Evolutionary conservation across 495 filamentous ascomycete species (phyloP).

Genomic region (Trichoderma erinaceum): DNA sequence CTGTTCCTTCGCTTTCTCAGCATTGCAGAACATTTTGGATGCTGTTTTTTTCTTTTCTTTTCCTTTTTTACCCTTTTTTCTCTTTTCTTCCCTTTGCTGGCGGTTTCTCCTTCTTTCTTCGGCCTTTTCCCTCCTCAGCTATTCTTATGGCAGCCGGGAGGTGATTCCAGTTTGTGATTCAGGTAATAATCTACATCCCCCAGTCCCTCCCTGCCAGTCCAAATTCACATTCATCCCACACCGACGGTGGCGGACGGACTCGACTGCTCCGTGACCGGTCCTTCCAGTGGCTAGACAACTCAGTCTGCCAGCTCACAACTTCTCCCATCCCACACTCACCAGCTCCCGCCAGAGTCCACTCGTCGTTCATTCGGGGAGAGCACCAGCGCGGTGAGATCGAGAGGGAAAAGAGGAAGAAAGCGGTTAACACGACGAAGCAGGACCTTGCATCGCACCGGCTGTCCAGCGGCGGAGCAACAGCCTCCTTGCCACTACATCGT

Average conservation of each 20-base stretch:
- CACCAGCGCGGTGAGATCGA: not conserved
- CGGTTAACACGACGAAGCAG: conserved; percentile 8
- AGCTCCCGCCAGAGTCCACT: conserved; percentile 3
- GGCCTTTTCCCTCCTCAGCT: not conserved
- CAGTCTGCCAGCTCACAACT: conserved; percentile 10
- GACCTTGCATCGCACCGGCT: conserved; percentile 3
- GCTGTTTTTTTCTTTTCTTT: conserved; percentile 11
- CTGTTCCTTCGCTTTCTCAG: conserved; percentile 1
- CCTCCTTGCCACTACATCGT: not conserved
- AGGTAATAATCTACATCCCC: conserved; percentile 1
- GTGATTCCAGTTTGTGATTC: conserved; percentile 5
- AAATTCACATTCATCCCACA: not conserved
- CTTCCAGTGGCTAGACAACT: not conserved
- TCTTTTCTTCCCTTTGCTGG: not conserved
- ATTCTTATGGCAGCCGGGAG: not conserved
- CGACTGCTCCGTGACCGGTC: not conserved
- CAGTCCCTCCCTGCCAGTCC: not conserved
- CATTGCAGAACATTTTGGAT: not conserved
- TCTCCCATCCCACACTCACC: not conserved
- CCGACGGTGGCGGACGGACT: conserved; percentile 2
- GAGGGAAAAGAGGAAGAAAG: not conserved
- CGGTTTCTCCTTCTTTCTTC: not conserved
- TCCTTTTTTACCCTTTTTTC: conserved; percentile 8
- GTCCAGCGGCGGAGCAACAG: not conserved
- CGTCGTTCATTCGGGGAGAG: not conserved